Percentiles rank a stretch among this genome's conserved stretches.
phyloP scores from a whole-genome alignment of 2,329 filamentous ascomycete genomes.

The Pseudogymnoascus sp. region DNA sequence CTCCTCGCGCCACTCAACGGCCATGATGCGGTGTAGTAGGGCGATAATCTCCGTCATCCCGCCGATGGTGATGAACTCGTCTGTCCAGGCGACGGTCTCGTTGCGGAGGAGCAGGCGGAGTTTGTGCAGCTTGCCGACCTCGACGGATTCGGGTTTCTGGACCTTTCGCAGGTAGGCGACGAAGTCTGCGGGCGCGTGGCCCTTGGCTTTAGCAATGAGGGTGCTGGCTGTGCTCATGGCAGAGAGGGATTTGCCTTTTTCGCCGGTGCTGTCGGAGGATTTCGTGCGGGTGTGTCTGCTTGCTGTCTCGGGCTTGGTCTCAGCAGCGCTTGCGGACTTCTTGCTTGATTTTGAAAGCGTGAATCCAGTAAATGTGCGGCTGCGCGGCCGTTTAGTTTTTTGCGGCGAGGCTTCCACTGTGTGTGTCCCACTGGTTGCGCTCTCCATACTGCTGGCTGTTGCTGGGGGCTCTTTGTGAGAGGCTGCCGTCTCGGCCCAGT shows the following conservation, averaged over 20 bases:
- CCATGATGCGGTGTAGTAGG: conserved; percentile 84
- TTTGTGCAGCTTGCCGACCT: conserved; percentile 94
- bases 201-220: conserved; percentile 62
- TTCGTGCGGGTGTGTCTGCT: conserved; percentile 63
- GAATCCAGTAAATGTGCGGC: conserved; percentile 71
- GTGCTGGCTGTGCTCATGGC: conserved; percentile 48
- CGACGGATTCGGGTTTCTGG: conserved; percentile 72
- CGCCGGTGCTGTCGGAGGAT: conserved; percentile 62
- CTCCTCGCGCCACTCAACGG: conserved; percentile 95
- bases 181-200: conserved; percentile 70
- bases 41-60: conserved; percentile 89
- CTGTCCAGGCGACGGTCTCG: conserved; percentile 92
- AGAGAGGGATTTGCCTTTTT: conserved; percentile 49
- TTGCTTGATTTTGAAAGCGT: conserved; percentile 55
- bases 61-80: conserved; percentile 79
- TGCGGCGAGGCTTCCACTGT: conserved; percentile 29
- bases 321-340: conserved; percentile 41
- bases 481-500: conserved; percentile 63
- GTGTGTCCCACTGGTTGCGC: conserved; percentile 33
- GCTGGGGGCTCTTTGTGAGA: conserved; percentile 31
- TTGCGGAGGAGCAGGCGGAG: conserved; percentile 82
- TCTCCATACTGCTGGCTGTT: conserved; percentile 35
- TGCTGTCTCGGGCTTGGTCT: conserved; percentile 52
- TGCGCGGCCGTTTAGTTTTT: conserved; percentile 55
- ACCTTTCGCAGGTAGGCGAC: conserved; percentile 77